A percentile compares a stretch with the other conserved stretches of the same genome.
These are phyloP conservation scores for Verticillium zaregamsianum DNA, from an alignment of 2,329 filamentous ascomycete genomes.

Conservation along the genomic window DNA sequence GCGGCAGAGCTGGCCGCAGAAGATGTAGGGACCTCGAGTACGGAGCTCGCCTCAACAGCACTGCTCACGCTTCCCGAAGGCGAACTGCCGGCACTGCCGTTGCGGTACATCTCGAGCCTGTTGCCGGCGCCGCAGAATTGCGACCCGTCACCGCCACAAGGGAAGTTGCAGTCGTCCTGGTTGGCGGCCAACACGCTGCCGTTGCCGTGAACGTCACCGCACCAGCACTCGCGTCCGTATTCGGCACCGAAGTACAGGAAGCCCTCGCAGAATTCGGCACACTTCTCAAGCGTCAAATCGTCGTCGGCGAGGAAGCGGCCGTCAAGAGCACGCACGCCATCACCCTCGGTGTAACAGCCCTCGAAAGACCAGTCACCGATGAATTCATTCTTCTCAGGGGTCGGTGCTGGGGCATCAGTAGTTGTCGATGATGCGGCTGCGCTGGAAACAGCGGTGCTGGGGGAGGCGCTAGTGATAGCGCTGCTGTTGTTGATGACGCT, in stretches of 20 bases:
- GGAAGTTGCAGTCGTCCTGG: conserved; percentile 27
- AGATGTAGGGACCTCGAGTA: neutral
- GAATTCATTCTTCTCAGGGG: conserved; percentile 17
- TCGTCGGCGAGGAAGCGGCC: conserved; percentile 22
- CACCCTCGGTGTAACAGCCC: conserved; percentile 32
- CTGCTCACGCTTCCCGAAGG: neutral
- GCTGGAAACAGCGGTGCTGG: conserved; percentile 25
- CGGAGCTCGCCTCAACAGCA: neutral
- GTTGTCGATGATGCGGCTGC: conserved; percentile 14
- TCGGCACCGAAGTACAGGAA: conserved; percentile 27
- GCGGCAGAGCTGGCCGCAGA: neutral
- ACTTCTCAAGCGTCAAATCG: conserved; percentile 29
- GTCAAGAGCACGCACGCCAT: conserved; percentile 23
- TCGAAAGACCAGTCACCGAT: conserved; percentile 26
- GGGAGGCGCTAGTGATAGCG: conserved; percentile 21
- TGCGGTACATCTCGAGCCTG: conserved; percentile 26
- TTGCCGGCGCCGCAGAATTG: conserved; percentile 30
- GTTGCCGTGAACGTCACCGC: conserved; percentile 25
- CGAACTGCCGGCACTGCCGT: neutral
- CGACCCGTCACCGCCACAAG: conserved; percentile 23
- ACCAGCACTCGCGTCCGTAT: conserved; percentile 34
- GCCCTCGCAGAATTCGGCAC: conserved; percentile 23
- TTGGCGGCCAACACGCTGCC: conserved; percentile 21
- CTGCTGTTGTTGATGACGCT: conserved; percentile 3
- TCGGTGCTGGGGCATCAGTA: conserved; percentile 9